Conservation (phyloP, 208 protist genomes). For the Dictyostelium gargantuum region DNA sequence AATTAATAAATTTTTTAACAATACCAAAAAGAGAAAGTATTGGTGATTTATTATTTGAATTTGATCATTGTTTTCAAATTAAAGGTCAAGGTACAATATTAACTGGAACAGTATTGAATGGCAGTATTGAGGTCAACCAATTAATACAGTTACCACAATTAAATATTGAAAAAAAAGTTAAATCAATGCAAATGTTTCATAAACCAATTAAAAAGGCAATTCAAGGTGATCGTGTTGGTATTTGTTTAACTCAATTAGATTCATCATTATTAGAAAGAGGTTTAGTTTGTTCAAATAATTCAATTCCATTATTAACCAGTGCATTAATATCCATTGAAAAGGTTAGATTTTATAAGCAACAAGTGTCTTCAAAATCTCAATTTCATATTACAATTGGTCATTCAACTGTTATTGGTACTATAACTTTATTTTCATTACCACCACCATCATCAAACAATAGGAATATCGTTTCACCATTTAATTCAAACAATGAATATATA, state of each 20-base stretch:
- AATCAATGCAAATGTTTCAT: slow-evolving; percentile 95
- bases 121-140: slow-evolving; percentile 88
- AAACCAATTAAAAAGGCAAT: slow-evolving; percentile 84
- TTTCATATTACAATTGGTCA: slow-evolving; percentile 78
- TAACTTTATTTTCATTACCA: slow-evolving; percentile 60
- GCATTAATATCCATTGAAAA: slow-evolving; percentile 47
- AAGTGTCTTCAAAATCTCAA: slow-evolving; percentile 16
- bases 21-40: slow-evolving; percentile 34
- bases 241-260: slow-evolving; percentile 94
- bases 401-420: slow-evolving; percentile 70
- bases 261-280: slow-evolving; percentile 90
- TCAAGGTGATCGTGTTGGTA: slow-evolving; percentile 91
- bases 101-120: slow-evolving; percentile 95
- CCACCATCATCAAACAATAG: no score
- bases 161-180: slow-evolving; percentile 89
- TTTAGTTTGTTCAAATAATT: slow-evolving; percentile 69
- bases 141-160: slow-evolving; percentile 90
- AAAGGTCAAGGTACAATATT: slow-evolving; percentile 95
- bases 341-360: slow-evolving; percentile 41
- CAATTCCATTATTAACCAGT: background rate
- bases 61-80: slow-evolving; percentile 98
- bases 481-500: background rate
- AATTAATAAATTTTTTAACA: slow-evolving; percentile 18
- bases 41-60: slow-evolving; percentile 92
- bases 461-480: background rate